Conservation (phyloP, 345 rosid species). For the Brassica carinata region DNA sequence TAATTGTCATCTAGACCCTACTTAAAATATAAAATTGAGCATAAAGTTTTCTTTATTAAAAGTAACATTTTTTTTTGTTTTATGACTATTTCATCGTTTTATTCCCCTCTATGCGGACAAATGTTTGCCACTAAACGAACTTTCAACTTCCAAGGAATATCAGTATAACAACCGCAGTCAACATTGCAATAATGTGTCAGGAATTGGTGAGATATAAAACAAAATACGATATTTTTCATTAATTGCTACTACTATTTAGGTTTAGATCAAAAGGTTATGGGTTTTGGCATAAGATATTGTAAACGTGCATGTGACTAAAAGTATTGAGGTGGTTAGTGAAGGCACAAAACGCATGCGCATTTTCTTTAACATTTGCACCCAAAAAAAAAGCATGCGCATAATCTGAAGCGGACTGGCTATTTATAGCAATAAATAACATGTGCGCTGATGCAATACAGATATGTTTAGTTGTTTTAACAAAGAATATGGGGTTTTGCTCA, state of each 20-base stretch:
- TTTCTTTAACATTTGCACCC: no score
- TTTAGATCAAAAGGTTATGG: background rate
- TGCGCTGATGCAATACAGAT: conserved; percentile 20
- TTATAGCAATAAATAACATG: background rate
- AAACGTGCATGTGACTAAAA: background rate
- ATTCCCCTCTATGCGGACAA: conserved; percentile 17
- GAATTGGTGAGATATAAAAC: background rate
- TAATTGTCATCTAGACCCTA: background rate
- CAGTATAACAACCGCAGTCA: background rate
- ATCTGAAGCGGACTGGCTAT: conserved; percentile 5
- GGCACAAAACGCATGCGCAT: conserved; percentile 24
- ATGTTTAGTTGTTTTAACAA: background rate
- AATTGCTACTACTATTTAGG: background rate
- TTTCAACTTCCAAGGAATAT: background rate
- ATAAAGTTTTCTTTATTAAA: conserved; percentile 19
- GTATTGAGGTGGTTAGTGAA: conserved; percentile 18
- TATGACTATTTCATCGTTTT: background rate
- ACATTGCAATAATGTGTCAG: conserved; percentile 5
- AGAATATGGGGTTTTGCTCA: background rate
- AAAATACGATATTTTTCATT: background rate
- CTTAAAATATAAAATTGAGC: conserved; percentile 1
- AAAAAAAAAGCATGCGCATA: conserved; percentile 17
- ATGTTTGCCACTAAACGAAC: conserved; percentile 35
- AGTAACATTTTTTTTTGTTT: conserved; percentile 3
- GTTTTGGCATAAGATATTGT: background rate